A percentile compares a stretch with the other conserved stretches of the same genome.
Evolutionary conservation across 768 basidiomycete genomes (phyloP).

Genomic region (Myochromella boudieri): DNA sequence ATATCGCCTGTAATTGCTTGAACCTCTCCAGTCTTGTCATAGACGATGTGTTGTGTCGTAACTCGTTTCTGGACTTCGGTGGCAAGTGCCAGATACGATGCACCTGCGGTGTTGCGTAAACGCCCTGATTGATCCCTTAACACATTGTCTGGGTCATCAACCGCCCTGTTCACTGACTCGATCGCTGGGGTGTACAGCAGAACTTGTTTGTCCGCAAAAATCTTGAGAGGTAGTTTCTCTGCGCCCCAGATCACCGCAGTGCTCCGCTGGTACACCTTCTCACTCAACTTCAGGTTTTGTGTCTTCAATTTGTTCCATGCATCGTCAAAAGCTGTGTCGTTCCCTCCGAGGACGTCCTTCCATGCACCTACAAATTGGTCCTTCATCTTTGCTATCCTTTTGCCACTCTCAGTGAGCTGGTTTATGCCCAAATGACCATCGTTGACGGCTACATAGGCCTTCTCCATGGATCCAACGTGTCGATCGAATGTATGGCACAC

Average conservation of each 20-base stretch:
- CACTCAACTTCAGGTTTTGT: slow-evolving; percentile 41
- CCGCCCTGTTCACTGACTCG: slow-evolving; percentile 61
- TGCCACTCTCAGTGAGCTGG: slow-evolving; percentile 39
- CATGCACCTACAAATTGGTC: slow-evolving; percentile 46
- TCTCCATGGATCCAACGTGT: slow-evolving; percentile 55
- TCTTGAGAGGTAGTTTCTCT: slow-evolving; percentile 35
- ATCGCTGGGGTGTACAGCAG: slow-evolving; percentile 55
- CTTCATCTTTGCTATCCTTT: slow-evolving; percentile 52
- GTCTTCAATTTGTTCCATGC: slow-evolving; percentile 37
- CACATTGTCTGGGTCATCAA: slow-evolving; percentile 54
- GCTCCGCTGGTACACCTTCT: slow-evolving; percentile 44
- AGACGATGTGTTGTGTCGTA: slow-evolving; percentile 46
- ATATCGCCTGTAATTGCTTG: slow-evolving; percentile 15
- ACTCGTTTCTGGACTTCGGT: slow-evolving; percentile 31
- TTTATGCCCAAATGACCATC: slow-evolving; percentile 39
- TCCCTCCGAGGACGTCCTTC: slow-evolving; percentile 34
- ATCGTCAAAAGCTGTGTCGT: slow-evolving; percentile 21
- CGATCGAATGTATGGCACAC: slow-evolving; percentile 61
- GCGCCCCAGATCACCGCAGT: slow-evolving; percentile 47
- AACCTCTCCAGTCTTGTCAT: slow-evolving; percentile 20
- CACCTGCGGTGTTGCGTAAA: slow-evolving; percentile 56
- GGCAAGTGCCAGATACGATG: slow-evolving; percentile 53
- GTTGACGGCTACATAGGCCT: slow-evolving; percentile 49
- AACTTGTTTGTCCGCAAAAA: slow-evolving; percentile 23
- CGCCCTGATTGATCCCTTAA: slow-evolving; percentile 40